Evolutionary conservation across 176 grass and related monocot genomes (phyloP), one percentile per base, ranked within the genome.

Genomic region (Cenchrus americanus): DNA sequence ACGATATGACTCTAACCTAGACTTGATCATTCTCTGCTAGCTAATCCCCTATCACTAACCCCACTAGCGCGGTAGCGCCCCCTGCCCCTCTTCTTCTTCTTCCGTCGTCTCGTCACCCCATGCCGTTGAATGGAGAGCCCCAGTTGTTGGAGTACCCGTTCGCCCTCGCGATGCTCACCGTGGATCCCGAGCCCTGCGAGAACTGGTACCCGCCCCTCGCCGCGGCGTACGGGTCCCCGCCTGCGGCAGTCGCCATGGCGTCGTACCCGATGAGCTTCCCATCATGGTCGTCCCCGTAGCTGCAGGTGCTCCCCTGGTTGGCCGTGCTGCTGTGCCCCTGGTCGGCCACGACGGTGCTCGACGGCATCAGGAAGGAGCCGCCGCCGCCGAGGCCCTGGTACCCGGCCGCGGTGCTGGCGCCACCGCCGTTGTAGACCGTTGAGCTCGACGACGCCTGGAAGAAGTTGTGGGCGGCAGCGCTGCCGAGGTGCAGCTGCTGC

Each of bases 201-300:
- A 91, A 78, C 80, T 91, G 85, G 89, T 91, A 91, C 76, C 60
- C 89, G 46, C 84, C 78, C 76, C 89, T 91, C 81, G 66, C 71
- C 1, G 75, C 69, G 0, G 75, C 69, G 80, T 90, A 87, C 15
- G 69, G 84, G 19, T 90, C 84, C 22, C 48, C 70, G 6, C 18
- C 53, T 49, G 64, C 43, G 84, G 59, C 51, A 11, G 47, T 62
- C 14, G 80, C 34, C 89, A 84, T 9, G 43, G 75, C 54, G 11
- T 87, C 84, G 76, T 90, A 84, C 23, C 75, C 89, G 43, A 84
- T 27, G 61, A 90, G 44, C 80, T 90, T 87, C 23, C 69, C 85
- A 14, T 79, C 75, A 43, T 90, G 80, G 1, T 90, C 80, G 8
- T 68, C 80, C 5, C 73, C 88, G 23, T 90, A 90, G 80, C 80